Evolutionary conservation across 208 protist genomes (phyloP), one percentile per base, ranked within the genome.

Genomic region (Leishmania tarentolae): DNA sequence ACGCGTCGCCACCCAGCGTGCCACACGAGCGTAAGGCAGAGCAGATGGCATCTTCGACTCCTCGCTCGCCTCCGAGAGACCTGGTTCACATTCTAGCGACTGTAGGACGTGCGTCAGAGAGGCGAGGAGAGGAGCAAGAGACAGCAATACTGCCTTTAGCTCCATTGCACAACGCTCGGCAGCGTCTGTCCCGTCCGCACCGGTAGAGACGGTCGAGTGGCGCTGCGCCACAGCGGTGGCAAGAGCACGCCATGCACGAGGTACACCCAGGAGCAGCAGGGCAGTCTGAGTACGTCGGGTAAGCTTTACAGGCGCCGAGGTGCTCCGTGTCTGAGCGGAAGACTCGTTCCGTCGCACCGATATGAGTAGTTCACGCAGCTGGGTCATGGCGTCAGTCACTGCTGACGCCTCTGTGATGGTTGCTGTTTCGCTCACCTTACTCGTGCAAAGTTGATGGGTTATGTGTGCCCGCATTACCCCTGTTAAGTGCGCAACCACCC

Each of bases 1-100:
- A 5, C 87, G 83, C n/a, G 87, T 75, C 1, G 91, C 91, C 79
- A 89, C 89, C 83, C 85, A 90, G 31, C 87, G 88, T 40, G 82
- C 79, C 13, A 88, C 78, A 35, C 74, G 66, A 35, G 74, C 53
- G 31, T 59, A 66, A 24, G 75, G 57, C 40, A 21, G 52, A 69
- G 24, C 4, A 40, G 56, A 78, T 66, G 52, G 72, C 47, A 59
- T 46, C 72, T 61, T 50, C 72, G 46, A 21, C 72, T 42, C 47
- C 50, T 76, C 72, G 31, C 50, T 31, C 72, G 72, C 72, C 31
- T 44, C 50, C 31, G 31, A 57, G 24, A 40, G 50, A 2, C 19
- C 50, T 6, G 46, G 31, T 50, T 76, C 75, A 37, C 44, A 46
- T 24, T 5, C 59, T 35, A 78, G 40, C 44, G 59, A 46, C 74